Evolutionary conservation across 73 alveolate genomes (phyloP), one percentile per base, ranked within the genome.

Genomic region (Uronychia binucleata): DNA sequence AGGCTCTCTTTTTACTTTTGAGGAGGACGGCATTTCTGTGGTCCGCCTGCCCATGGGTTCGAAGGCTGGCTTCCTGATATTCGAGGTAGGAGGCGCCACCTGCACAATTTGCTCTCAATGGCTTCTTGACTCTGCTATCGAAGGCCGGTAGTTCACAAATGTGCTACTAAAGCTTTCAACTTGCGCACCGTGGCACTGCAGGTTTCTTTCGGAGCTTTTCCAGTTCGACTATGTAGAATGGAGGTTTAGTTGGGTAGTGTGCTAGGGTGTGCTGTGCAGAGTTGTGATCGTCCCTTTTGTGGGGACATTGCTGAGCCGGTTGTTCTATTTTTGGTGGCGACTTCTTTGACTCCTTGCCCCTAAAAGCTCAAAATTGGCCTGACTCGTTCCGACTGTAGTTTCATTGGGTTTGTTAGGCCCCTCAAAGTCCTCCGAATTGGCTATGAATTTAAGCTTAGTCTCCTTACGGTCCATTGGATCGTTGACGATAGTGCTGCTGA

Each of bases 101-200:
- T 46, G 67, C 67, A 46, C 67, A 46, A 46, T 46, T 5, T 46
- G 5, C 19, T 46, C 67, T 19, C 67, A 11, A 11, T 5, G 67
- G 67, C 67, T 46, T 46, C 67, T 11, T 46, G 67, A 46, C 67
- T 46, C 67, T 46, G 67, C 67, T 46, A 46, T 46, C 67, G 67
- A 46, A 46, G 67, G 67, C 5, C 67, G 67, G 19, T 46, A 46
- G 19, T 46, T 46, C 67, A 46, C 67, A 46, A 46, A 46, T 19
- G 67, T 46, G 19, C n/a, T 11, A 19, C 67, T 46, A 19, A 46
- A 46, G 19, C 67, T 46, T 19, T 46, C 67, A 46, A 19, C 67
- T 46, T 5, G 67, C 19, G n/a, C 19, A 5, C 67, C 67, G 5
- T 19, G n/a, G n/a, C n/a, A n/a, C n/a, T n/a, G n/a, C 67, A 5